These are phyloP conservation scores for Oryza coarctata DNA, from an alignment of 176 grass and related monocot species.

Conservation along the genomic window DNA sequence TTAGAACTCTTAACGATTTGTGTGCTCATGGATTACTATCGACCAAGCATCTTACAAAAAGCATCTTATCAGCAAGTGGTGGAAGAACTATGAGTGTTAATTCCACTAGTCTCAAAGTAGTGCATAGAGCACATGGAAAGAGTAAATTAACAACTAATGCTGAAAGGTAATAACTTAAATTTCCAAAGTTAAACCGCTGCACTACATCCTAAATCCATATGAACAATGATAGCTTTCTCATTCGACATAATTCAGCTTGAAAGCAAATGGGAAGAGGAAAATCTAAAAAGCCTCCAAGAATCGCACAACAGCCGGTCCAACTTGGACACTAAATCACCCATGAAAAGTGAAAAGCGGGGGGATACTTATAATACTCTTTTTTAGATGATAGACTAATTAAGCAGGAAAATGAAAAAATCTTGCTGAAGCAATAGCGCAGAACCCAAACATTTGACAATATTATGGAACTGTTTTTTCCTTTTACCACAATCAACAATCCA, in stretches of 20 bases:
- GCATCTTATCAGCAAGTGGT: background rate
- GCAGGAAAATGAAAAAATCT: background rate
- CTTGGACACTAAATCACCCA: no score
- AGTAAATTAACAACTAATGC: background rate
- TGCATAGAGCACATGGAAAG: background rate
- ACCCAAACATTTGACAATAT: no score
- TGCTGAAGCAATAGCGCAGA: background rate
- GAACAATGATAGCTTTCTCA: background rate
- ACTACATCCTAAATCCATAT: background rate
- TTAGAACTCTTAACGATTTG: no score
- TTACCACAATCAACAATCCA: no score
- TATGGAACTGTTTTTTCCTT: no score
- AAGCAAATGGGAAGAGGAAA: background rate
- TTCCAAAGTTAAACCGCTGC: no score
- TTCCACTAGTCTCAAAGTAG: background rate
- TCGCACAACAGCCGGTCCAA: no score
- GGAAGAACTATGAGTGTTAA: background rate
- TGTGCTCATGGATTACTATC: no score
- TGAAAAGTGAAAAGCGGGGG: no score
- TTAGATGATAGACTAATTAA: background rate
- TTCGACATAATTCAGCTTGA: background rate
- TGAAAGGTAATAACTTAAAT: background rate
- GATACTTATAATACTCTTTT: no score
- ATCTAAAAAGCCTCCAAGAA: background rate
- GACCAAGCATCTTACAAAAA: background rate